Percentiles rank a stretch among this genome's conserved stretches.
phyloP scores from a whole-genome alignment of 1,284 basidiomycete species.

The Fomes fomentarius region DNA sequence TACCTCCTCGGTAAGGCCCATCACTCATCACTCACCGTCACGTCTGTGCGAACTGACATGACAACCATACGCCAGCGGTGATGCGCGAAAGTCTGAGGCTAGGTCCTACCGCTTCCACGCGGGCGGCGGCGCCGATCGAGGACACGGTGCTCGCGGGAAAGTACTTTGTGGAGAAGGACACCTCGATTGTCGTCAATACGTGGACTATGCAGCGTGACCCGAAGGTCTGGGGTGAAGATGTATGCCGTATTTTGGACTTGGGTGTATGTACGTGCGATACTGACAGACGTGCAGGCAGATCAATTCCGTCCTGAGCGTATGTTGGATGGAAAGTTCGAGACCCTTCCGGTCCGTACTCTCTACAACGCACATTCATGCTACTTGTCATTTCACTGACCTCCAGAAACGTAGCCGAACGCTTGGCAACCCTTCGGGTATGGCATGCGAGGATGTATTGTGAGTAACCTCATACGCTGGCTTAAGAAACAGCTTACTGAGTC shows the following conservation, averaged over 20 bases:
- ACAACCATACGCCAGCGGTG: slow-evolving; percentile 35
- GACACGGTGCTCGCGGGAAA: slow-evolving; percentile 41
- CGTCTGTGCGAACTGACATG: too few relatives aligned
- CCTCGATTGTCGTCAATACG: slow-evolving; percentile 36
- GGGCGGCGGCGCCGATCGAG: slow-evolving; percentile 37
- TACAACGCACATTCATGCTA: too few relatives aligned
- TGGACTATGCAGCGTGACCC: slow-evolving; percentile 48
- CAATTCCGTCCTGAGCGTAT: slow-evolving; percentile 50
- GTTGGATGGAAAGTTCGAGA: slow-evolving; percentile 49
- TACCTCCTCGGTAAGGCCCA: slow-evolving; percentile 46
- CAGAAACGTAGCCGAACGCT: slow-evolving; percentile 36
- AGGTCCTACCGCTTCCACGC: slow-evolving; percentile 41
- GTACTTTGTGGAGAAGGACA: slow-evolving; percentile 42
- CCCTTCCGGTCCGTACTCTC: slow-evolving; percentile 37
- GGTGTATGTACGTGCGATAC: neutral
- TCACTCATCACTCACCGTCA: too few relatives aligned
- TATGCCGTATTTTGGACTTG: slow-evolving; percentile 24
- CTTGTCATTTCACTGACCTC: neutral
- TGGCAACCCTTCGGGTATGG: slow-evolving; percentile 51
- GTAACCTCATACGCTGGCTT: neutral
- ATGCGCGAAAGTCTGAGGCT: slow-evolving; percentile 52
- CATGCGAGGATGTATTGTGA: slow-evolving; percentile 42
- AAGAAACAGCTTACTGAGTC: neutral
- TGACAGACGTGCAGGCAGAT: slow-evolving; percentile 30
- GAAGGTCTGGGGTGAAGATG: slow-evolving; percentile 51